These are phyloP conservation scores for Croton setiger DNA, from an alignment of 441 rosid species.

Conservation along the genomic window DNA sequence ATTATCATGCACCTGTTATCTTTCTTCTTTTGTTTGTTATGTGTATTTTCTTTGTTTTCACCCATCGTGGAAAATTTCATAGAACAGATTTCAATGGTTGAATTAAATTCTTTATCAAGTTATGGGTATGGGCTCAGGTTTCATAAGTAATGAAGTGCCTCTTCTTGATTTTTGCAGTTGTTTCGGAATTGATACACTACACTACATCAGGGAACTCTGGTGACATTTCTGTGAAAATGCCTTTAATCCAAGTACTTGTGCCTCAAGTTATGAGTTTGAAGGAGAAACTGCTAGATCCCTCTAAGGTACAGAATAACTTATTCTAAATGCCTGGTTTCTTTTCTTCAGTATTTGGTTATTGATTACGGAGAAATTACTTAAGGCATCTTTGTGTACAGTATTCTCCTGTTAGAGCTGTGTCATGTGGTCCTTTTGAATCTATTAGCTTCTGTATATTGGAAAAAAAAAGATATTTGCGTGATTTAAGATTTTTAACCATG, in stretches of 20 bases:
- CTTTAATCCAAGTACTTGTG: constrained; percentile 89
- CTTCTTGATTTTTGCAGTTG: constrained; percentile 50
- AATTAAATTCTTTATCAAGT: constrained; percentile 3
- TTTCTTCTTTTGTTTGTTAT: not conserved
- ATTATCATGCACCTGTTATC: not conserved
- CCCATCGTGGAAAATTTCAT: not conserved
- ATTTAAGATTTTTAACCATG: not conserved
- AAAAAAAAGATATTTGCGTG: not conserved
- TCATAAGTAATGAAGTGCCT: constrained; percentile 15
- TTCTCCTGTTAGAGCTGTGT: not conserved
- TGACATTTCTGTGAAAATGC: constrained; percentile 77
- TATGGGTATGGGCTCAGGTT: not conserved
- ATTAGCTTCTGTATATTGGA: not conserved
- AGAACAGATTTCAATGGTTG: not conserved
- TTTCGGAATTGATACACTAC: constrained; percentile 92
- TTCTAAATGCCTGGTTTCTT: not conserved
- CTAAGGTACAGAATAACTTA: constrained; percentile 59
- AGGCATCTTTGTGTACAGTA: not conserved
- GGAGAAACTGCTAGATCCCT: constrained; percentile 77
- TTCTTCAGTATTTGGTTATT: not conserved
- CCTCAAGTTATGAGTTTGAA: constrained; percentile 87
- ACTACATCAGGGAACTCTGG: constrained; percentile 77
- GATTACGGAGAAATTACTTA: not conserved
- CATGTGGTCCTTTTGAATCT: not conserved
- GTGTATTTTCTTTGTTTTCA: not conserved